These are phyloP conservation scores for Carex cristatella DNA, from an alignment of 176 grass and related monocot species.

Conservation along the genomic window DNA sequence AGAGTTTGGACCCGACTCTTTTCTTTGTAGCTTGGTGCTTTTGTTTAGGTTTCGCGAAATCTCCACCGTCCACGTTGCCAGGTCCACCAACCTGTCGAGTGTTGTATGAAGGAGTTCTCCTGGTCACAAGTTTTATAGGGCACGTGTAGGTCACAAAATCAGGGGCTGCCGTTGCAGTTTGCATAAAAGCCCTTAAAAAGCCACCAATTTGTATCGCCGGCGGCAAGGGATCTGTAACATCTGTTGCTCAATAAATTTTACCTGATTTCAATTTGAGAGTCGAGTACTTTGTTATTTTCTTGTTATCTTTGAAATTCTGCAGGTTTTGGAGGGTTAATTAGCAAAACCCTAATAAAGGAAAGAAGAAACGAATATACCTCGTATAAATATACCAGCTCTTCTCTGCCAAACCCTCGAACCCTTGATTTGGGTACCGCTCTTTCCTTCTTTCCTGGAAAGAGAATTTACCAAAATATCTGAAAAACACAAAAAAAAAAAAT, in stretches of 20 bases:
- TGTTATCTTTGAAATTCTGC: background rate
- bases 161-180: background rate
- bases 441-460: background rate
- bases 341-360: constrained; percentile 1
- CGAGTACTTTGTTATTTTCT: background rate
- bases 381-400: constrained; percentile 5
- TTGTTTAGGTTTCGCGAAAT: constrained; percentile 8
- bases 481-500: background rate
- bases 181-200: background rate
- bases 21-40: background rate
- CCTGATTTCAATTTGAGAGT: background rate
- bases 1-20: background rate
- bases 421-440: constrained; percentile 15
- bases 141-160: constrained; percentile 22
- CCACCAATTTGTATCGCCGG: background rate
- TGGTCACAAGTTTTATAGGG: background rate
- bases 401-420: constrained; percentile 19
- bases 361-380: background rate
- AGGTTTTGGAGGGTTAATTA: background rate
- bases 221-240: no score
- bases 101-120: background rate
- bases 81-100: background rate
- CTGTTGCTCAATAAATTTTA: no score
- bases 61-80: background rate
- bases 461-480: constrained; percentile 5